phyloP scores from a whole-genome alignment of 2,329 filamentous ascomycete species.

The Dactylellina cionopaga region DNA sequence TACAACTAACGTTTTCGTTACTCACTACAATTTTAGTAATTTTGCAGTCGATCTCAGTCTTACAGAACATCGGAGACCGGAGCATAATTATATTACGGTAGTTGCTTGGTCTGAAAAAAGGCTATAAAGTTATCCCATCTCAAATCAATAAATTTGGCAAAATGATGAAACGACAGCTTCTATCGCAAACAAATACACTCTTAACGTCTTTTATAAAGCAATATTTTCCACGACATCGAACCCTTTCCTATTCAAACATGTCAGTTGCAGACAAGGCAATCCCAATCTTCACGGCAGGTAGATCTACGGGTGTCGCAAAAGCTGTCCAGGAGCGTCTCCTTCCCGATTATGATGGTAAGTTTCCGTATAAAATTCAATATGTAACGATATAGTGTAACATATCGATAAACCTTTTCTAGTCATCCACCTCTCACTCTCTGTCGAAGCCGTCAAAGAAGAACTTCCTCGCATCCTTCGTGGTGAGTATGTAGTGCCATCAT shows the following conservation, averaged over 20 bases:
- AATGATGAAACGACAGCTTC: conserved; percentile 19
- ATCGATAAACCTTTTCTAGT: conserved; percentile 2
- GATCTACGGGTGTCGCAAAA: conserved; percentile 6
- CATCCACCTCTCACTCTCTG: conserved; percentile 20
- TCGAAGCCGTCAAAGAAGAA: conserved; percentile 26
- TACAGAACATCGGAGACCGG: too few relatives aligned
- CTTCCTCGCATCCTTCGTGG: conserved; percentile 36
- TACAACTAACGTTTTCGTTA: not conserved
- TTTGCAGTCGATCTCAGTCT: too few relatives aligned
- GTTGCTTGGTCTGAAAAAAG: too few relatives aligned
- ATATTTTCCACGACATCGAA: not conserved
- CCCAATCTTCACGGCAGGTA: conserved; percentile 41
- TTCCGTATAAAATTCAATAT: not conserved
- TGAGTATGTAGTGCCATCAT: conserved; percentile 18
- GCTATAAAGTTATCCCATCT: not conserved
- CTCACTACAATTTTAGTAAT: too few relatives aligned
- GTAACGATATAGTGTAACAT: too few relatives aligned
- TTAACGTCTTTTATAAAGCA: not conserved
- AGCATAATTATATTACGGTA: too few relatives aligned
- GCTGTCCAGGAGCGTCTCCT: conserved; percentile 31
- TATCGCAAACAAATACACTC: not conserved
- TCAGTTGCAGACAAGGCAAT: conserved; percentile 21
- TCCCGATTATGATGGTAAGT: conserved; percentile 43
- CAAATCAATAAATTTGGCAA: not conserved
- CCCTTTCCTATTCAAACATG: conserved; percentile 7